Base-by-base conservation (phyloP, 169 alveolate species). In the Amoebophrya sp. region DNA sequence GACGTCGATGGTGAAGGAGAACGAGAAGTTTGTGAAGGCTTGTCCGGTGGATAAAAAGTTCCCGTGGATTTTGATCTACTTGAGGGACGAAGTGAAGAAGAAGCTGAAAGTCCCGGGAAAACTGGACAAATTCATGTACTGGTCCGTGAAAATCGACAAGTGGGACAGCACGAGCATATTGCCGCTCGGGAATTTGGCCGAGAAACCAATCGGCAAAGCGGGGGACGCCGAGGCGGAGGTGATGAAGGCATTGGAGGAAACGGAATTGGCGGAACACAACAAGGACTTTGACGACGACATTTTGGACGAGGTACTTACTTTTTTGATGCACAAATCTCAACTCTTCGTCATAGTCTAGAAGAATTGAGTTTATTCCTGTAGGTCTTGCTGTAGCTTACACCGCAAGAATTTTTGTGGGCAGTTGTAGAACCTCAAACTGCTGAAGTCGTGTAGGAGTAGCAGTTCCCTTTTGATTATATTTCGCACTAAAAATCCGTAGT, bases 191-290 rank as follows among this genome's bases (percentile, higher is more conserved):
- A 0, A 18, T 7, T 25, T 66, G 32, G 83, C 35, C 35, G 83
- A 7, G 10, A 25, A 7, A 25, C 83, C 83, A 25, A 66, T 66
- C 83, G 83, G 83, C 7, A 25, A 66, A 25, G 83, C 83, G 29
- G 83, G 83, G 29, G 83, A 66, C 83, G 83, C 83, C 35, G 32
- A 66, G 83, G 83, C 83, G 35, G 83, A 66, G 83, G 83, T 66
- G 39, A 66, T 66, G 35, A 66, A 66, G 35, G 83, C 83, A 12
- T 66, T 66, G 83, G 83, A 66, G 83, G 83, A 66, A 25, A 66
- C 1, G 7, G 83, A 66, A 25, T 25, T 66, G 83, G 35, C 35
- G 83, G 83, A 66, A 0, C 83, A 66, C 83, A 66, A 66, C 83
- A 66, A 66, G 35, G 35, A 66, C 35, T 66, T 66, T 25, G 83